These are phyloP conservation scores for Mercurialis annua DNA, from an alignment of 345 rosid species.

Conservation along the genomic window DNA sequence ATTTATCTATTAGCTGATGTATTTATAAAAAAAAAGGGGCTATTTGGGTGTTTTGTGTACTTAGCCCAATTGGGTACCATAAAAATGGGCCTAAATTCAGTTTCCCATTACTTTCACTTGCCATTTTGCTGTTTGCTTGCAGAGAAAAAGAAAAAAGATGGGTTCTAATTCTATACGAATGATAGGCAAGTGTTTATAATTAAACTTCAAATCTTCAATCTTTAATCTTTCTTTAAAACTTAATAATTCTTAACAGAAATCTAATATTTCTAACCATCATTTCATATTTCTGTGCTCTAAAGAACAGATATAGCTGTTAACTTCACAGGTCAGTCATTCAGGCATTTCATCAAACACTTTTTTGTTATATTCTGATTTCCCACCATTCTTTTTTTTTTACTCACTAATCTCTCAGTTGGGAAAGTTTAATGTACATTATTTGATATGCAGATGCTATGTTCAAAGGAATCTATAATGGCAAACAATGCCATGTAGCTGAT, in stretches of 20 bases:
- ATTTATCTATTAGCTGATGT: too few species aligned
- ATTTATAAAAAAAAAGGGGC: too few species aligned
- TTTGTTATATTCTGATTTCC: background rate
- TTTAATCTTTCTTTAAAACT: background rate
- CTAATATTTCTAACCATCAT: constrained; percentile 10
- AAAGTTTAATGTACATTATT: background rate
- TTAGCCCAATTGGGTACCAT: too few species aligned
- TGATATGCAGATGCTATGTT: constrained; percentile 96
- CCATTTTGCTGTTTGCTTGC: background rate
- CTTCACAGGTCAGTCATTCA: constrained; percentile 67
- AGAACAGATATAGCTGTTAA: constrained; percentile 86
- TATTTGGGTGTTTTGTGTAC: too few species aligned
- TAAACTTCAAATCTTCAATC: background rate
- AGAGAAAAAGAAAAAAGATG: background rate
- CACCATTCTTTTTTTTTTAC: background rate
- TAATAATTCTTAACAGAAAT: background rate
- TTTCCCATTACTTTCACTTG: background rate
- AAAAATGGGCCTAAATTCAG: background rate
- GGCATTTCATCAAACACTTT: constrained; percentile 58
- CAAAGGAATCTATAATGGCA: constrained; percentile 84
- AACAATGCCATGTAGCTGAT: constrained; percentile 73
- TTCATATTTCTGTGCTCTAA: background rate
- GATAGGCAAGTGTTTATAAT: constrained; percentile 77
- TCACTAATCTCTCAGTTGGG: background rate
- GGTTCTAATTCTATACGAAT: constrained; percentile 32